Conservation (phyloP, 73 alveolate genomes). For the Paramecium tetraurelia region DNA sequence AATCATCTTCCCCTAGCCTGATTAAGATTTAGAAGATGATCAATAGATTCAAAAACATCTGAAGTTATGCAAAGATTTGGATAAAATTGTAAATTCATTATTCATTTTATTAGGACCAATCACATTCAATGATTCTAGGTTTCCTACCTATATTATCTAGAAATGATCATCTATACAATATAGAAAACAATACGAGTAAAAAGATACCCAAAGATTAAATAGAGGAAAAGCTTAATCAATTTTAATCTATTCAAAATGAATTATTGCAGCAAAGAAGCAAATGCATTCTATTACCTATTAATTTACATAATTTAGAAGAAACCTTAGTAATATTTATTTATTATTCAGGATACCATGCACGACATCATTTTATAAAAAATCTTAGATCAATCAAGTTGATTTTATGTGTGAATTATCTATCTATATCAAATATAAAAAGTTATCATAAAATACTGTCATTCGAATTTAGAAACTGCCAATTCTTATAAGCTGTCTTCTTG, state of each 20-base stretch:
- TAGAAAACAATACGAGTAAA: constrained; percentile 11
- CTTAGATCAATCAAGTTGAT: background rate
- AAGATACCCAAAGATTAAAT: background rate
- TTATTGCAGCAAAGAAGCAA: background rate
- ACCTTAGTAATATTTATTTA: background rate
- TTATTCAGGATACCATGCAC: background rate
- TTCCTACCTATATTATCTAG: background rate
- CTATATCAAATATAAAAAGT: background rate
- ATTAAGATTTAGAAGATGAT: background rate
- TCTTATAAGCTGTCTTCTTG: background rate
- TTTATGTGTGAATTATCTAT: background rate
- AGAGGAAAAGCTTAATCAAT: background rate
- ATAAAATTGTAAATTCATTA: background rate
- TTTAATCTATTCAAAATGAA: background rate
- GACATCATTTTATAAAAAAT: background rate
- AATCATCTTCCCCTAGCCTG: background rate
- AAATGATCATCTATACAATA: background rate
- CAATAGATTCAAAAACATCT: background rate
- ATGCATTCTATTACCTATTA: constrained; percentile 9
- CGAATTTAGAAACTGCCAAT: constrained; percentile 1
- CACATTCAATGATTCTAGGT: background rate
- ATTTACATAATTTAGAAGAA: constrained; percentile 30
- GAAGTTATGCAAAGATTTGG: background rate
- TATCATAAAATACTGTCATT: background rate
- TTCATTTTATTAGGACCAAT: background rate